phyloP scores from a whole-genome alignment of 371 early-diverging fungal species.

The Lichtheimia ornata region DNA sequence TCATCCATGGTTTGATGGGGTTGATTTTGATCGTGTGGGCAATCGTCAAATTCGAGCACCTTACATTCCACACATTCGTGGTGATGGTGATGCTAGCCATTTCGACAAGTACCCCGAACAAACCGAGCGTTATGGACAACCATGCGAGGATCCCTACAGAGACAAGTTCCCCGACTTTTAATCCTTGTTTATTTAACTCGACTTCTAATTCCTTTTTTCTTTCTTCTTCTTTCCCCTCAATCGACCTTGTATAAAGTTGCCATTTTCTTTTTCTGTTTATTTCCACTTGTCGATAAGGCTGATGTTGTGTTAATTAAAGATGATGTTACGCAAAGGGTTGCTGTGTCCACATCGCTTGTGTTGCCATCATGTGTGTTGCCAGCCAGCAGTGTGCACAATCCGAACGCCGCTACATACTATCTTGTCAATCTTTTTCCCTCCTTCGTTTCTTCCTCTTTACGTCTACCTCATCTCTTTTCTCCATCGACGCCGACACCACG shows the following conservation, averaged over 20 bases:
- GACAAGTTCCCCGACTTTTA: slow-evolving; percentile 41
- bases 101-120: slow-evolving; percentile 94
- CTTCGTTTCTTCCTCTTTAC: not conserved
- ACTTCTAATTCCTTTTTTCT: not conserved
- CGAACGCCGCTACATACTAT: no score
- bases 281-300: no score
- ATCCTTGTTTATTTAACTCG: not conserved
- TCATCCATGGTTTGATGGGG: slow-evolving; percentile 95
- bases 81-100: slow-evolving; percentile 93
- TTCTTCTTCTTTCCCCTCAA: no score
- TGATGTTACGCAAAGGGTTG: no score
- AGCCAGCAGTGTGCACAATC: no score
- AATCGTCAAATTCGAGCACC: slow-evolving; percentile 85
- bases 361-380: no score
- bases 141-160: slow-evolving; percentile 35
- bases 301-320: no score
- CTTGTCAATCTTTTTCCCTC: slow-evolving; percentile 1
- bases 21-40: slow-evolving; percentile 88
- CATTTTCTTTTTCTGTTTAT: no score
- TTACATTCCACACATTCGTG: slow-evolving; percentile 81
- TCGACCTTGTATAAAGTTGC: no score
- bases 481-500: not conserved
- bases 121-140: slow-evolving; percentile 62
- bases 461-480: not conserved
- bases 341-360: no score